Evolutionary conservation across 2,329 filamentous ascomycete genomes (phyloP), one percentile per base, ranked within the genome.

Genomic region (Pseudogymnoascus sp.): DNA sequence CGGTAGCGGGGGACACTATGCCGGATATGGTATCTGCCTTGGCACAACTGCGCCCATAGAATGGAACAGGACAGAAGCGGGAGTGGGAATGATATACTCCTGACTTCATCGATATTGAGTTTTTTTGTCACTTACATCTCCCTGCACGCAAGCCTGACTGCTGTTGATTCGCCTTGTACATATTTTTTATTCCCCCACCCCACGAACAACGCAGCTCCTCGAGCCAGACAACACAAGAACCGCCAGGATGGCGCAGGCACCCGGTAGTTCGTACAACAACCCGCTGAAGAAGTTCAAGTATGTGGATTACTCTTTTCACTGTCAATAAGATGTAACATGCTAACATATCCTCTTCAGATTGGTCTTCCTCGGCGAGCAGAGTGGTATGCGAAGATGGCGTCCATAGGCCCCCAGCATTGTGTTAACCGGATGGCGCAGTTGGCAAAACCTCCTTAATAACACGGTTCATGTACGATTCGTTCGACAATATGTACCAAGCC

Each of bases 281-380:
- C 94, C 94, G 72, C 82, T 99, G 79, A 99, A 99, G 89, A 99
- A 99, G 79, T 99, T 97, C 88, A 99, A 99, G 92, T 97, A 81
- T 63, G 77, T 62, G 26, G n/a, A 35, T 59, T 37, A 29, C 29
- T 24, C 39, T 15, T 60, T 6, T 26, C n/a, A 13, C 13, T 17
- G 26, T 54, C 59, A 33, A 60, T 17, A n/a, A 8, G 61, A 17
- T 17, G 17, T 17, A 17, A 17, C 17, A 40, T 62, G 13, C 36
- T 39, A 33, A 54, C 47, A 9, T 10, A n/a, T 13, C 17, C 3
- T 8, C 47, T 41, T 7, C 70, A 96, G 92, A 80, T 80, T 99
- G 77, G 94, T 99, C 69, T 99, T 99, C 77, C 80, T 99, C 66
- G 94, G 94, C 73, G 94, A 99, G 79, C 94, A 99, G 78, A 97